Conservation (phyloP, 352 stramenopile species). For the Blastocystis sp. region DNA sequence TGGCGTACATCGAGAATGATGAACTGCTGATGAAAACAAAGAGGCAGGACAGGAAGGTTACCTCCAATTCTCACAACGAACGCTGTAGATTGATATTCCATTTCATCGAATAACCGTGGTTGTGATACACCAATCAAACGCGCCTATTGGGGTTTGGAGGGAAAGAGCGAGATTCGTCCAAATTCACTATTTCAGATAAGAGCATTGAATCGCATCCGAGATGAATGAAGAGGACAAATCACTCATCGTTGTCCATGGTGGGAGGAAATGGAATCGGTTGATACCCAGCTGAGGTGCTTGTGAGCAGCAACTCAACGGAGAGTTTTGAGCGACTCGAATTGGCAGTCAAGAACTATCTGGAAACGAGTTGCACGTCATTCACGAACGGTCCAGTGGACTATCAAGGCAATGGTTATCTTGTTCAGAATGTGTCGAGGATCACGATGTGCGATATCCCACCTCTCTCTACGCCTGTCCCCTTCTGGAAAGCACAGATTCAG, state of each 20-base stretch:
- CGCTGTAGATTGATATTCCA: too few species aligned
- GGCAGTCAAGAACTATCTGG: slow-evolving; percentile 59
- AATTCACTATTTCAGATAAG: too few species aligned
- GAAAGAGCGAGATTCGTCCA: too few species aligned
- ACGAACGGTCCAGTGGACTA: slow-evolving; percentile 61
- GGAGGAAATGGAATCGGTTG: too few species aligned
- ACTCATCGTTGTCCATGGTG: background rate
- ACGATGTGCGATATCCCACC: slow-evolving; percentile 63
- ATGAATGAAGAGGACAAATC: background rate
- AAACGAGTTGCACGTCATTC: slow-evolving; percentile 54
- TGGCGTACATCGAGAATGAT: too few species aligned
- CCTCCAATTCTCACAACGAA: too few species aligned
- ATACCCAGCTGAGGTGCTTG: slow-evolving; percentile 34
- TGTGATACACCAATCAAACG: too few species aligned
- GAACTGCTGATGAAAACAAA: too few species aligned
- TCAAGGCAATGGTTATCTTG: slow-evolving; percentile 57
- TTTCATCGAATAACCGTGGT: too few species aligned
- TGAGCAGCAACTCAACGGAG: background rate
- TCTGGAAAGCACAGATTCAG: slow-evolving; percentile 62
- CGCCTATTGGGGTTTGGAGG: too few species aligned
- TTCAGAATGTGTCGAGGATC: slow-evolving; percentile 62
- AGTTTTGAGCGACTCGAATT: slow-evolving; percentile 29
- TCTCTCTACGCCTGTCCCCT: slow-evolving; percentile 55
- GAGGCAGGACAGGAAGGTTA: too few species aligned
- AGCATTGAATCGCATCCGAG: too few species aligned